Evolutionary conservation across 2,329 filamentous ascomycete species (phyloP), one percentile per base, ranked within the genome.

Genomic region (Fusarium austroafricanum): DNA sequence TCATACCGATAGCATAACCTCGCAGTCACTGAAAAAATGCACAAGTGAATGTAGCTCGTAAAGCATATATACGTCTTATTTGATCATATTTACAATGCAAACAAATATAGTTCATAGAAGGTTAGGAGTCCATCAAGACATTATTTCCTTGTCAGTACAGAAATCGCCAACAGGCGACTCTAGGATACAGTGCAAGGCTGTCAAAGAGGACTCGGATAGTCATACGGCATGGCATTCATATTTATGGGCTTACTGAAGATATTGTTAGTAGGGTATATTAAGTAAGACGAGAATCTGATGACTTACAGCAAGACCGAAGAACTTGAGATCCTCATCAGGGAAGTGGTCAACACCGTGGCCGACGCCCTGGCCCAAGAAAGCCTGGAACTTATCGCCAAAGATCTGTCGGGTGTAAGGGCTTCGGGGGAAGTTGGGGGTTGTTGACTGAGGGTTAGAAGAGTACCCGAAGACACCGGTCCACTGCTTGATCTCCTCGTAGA

Each of bases 401-500:
- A 61, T 23, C 28, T 61, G 45, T 28, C 58, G 45, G 23, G 50
- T 61, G 15, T n/a, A 61, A 9, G 58, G 58, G 33, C 56, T 61
- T 10, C 45, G 45, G 10, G 58, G 58, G 37, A 43, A 45, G 56
- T 61, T 61, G 26, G 42, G 33, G 7, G 58, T 61, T 2, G 58
- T 21, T 6, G 58, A 61, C 33, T 26, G 15, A 10, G 58, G 56
- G 5, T 31, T 61, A 5, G 58, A 12, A 7, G 56, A 61, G 46
- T 61, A 61, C 5, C 56, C 58, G 4, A 61, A 61, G 23, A 61
- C 11, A 7, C 58, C 58, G 6, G 45, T 54, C 58, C 58, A 61
- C 56, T 61, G 58, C 56, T 61, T 61, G 2, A 61, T 61, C 3
- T 35, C 26, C 39, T 61, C 58, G 10, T 61, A 61, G 39, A 45